Evolutionary conservation across 1,284 basidiomycete species (phyloP).

Genomic region (Ceratobasidium sp.): DNA sequence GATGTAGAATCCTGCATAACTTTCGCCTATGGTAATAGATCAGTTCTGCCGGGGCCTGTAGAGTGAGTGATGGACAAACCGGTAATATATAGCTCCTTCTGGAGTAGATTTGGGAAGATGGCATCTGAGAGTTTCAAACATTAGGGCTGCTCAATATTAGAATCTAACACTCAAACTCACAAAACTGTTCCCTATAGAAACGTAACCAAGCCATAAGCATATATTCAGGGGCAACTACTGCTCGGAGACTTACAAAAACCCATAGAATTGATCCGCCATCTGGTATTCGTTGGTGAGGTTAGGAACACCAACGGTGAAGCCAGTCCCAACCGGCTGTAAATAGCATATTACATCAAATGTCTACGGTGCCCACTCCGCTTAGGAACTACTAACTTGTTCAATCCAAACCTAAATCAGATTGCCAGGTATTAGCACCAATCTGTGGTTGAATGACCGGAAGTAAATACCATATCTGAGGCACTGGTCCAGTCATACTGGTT

Average conservation of each 20-base stretch:
- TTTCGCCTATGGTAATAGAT: constrained; percentile 3
- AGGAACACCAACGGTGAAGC: constrained; percentile 57
- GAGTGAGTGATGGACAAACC: constrained; percentile 53
- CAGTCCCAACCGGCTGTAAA: constrained; percentile 58
- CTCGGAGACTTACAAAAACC: constrained; percentile 47
- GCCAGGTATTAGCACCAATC: neutral
- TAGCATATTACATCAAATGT: neutral
- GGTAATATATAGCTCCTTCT: constrained; percentile 52
- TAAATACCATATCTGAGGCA: constrained; percentile 53
- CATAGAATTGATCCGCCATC: constrained; percentile 56
- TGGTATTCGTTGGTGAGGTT: constrained; percentile 55
- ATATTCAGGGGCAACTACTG: neutral
- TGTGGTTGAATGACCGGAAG: no score
- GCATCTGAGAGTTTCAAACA: neutral
- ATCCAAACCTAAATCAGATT: constrained; percentile 37
- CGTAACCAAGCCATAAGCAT: neutral
- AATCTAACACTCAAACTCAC: neutral
- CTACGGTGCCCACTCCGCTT: neutral
- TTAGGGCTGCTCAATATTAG: neutral
- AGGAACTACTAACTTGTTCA: constrained; percentile 34
- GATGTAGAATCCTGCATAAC: constrained; percentile 53
- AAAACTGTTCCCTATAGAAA: constrained; percentile 10
- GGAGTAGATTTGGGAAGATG: constrained; percentile 47
- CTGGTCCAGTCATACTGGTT: constrained; percentile 59
- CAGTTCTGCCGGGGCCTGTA: constrained; percentile 53